Percentiles rank a stretch among this genome's conserved stretches.
Evolutionary conservation across 2,329 filamentous ascomycete species (phyloP).

Genomic region (Piedraia hortae): DNA sequence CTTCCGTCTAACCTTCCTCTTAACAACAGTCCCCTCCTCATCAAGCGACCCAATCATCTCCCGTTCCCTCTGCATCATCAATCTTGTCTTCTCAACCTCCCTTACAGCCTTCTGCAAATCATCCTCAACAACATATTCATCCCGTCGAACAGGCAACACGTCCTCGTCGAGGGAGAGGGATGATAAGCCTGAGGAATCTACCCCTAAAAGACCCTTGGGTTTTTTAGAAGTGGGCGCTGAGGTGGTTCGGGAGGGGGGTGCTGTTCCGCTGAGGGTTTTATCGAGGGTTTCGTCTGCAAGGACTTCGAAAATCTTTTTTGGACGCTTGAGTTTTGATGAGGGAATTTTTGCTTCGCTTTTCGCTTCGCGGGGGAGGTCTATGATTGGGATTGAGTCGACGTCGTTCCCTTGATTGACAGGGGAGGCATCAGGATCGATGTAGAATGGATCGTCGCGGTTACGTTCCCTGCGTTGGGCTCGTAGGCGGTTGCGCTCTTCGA

Average conservation of each 20-base stretch:
- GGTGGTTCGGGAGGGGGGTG: constrained; percentile 1
- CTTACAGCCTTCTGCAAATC: constrained; percentile 75
- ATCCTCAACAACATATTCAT: constrained; percentile 52
- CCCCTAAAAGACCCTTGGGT: constrained; percentile 58
- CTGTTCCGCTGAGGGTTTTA: constrained; percentile 4
- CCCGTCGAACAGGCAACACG: too few species aligned
- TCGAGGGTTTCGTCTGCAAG: constrained; percentile 22
- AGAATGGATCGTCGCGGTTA: constrained; percentile 84
- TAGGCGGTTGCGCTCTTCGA: constrained; percentile 41
- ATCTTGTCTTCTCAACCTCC: constrained; percentile 58
- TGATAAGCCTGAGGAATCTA: constrained; percentile 63
- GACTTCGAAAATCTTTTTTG: constrained; percentile 18
- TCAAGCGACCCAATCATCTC: constrained; percentile 47
- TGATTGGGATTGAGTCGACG: constrained; percentile 84
- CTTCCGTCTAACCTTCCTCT: constrained; percentile 25
- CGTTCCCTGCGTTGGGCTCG: constrained; percentile 54
- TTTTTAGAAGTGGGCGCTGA: constrained; percentile 25
- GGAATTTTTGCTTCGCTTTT: constrained; percentile 2
- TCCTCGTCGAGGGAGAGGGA: too few species aligned
- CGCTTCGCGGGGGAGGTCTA: constrained; percentile 32
- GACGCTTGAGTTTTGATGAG: constrained; percentile 6
- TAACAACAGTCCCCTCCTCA: constrained; percentile 37
- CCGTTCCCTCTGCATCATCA: constrained; percentile 70
- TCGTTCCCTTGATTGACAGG: constrained; percentile 31
- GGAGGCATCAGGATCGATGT: constrained; percentile 47